Conservation (phyloP, 129 eudicot genomes). For the Arctium minus region DNA sequence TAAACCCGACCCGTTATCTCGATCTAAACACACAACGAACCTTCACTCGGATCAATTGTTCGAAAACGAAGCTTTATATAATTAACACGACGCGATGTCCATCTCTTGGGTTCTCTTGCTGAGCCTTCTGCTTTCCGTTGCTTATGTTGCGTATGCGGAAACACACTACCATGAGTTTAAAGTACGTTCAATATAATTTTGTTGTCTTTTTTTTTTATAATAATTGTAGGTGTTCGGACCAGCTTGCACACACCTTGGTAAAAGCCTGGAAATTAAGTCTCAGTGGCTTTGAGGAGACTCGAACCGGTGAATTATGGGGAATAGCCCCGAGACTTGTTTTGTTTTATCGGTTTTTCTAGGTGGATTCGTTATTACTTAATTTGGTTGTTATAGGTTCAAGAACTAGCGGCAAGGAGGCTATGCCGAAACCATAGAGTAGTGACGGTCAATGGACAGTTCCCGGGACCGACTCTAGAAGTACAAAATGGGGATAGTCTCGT, state of each 20-base stretch:
- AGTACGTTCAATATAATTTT: constrained; percentile 28
- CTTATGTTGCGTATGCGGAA: constrained; percentile 41
- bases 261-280: background rate
- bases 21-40: constrained; percentile 8
- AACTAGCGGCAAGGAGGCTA: constrained; percentile 48
- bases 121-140: constrained; percentile 23
- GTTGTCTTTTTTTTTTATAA: background rate
- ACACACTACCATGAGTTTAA: constrained; percentile 50
- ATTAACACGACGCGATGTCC: constrained; percentile 7
- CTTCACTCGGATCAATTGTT: background rate
- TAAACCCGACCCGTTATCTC: background rate
- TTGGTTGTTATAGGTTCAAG: constrained; percentile 39
- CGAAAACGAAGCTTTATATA: background rate
- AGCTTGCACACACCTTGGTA: background rate
- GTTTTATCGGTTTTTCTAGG: background rate
- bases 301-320: no score
- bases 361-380: background rate
- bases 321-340: background rate
- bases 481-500: constrained; percentile 55
- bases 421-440: constrained; percentile 46
- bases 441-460: constrained; percentile 61
- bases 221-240: background rate
- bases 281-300: background rate
- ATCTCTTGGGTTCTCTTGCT: constrained; percentile 19
- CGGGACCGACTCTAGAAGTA: constrained; percentile 64